A percentile compares a stretch with the other conserved stretches of the same genome.
These are phyloP conservation scores for Diaporthe amygdali DNA, from an alignment of 2,329 filamentous ascomycete genomes.

Conservation along the genomic window DNA sequence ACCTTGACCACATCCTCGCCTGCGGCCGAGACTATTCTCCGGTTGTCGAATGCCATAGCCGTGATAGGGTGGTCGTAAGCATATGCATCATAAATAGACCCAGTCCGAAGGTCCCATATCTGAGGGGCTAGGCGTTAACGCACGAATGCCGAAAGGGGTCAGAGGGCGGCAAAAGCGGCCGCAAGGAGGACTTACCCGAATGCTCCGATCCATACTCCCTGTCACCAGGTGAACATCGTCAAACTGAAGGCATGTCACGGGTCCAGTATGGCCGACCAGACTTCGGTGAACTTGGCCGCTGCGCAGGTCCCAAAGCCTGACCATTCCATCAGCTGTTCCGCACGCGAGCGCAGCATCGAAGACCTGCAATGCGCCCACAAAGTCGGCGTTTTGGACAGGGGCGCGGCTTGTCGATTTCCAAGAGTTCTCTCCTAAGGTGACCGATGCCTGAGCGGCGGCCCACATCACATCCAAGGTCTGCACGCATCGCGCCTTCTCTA, in stretches of 20 bases:
- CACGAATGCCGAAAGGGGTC: background rate
- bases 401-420: slow-evolving; percentile 79
- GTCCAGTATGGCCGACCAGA: slow-evolving; percentile 92
- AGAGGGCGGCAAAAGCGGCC: background rate
- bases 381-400: slow-evolving; percentile 76
- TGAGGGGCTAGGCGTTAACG: slow-evolving; percentile 40
- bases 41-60: slow-evolving; percentile 95
- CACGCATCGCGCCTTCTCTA: slow-evolving; percentile 95
- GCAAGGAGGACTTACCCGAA: slow-evolving; percentile 72
- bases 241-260: slow-evolving; percentile 93
- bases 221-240: slow-evolving; percentile 96
- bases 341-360: slow-evolving; percentile 96
- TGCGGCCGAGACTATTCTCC: slow-evolving; percentile 87
- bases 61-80: slow-evolving; percentile 92
- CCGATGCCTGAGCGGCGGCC: slow-evolving; percentile 90
- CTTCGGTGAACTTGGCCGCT: slow-evolving; percentile 97
- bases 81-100: slow-evolving; percentile 93
- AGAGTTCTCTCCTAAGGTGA: slow-evolving; percentile 64
- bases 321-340: slow-evolving; percentile 97
- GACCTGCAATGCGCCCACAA: slow-evolving; percentile 92
- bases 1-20: slow-evolving; percentile 96
- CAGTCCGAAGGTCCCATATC: slow-evolving; percentile 99
- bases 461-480: slow-evolving; percentile 98
- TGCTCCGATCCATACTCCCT: slow-evolving; percentile 88
- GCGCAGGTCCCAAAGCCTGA: slow-evolving; percentile 93